These are phyloP conservation scores for Suhomyces yuchorum DNA, from an alignment of 1,139 yeast genomes.

Conservation along the genomic window DNA sequence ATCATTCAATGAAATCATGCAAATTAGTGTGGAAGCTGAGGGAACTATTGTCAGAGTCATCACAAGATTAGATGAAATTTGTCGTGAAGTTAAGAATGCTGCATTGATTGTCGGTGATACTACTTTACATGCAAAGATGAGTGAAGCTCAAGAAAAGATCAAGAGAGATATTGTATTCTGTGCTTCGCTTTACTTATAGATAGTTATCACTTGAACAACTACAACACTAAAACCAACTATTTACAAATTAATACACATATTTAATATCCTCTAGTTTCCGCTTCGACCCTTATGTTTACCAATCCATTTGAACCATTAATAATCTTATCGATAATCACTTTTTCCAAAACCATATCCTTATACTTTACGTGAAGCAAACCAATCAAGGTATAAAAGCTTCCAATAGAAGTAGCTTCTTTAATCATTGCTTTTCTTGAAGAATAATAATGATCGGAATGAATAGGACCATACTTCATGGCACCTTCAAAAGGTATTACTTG, in stretches of 20 bases:
- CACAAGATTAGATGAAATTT: slow-evolving; percentile 89
- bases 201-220: background rate
- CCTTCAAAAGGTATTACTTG: slow-evolving; percentile 37
- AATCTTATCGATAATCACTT: slow-evolving; percentile 32
- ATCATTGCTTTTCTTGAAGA: slow-evolving; percentile 19
- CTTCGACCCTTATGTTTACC: slow-evolving; percentile 15
- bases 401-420: slow-evolving; percentile 32
- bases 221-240: background rate
- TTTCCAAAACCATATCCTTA: slow-evolving; percentile 24
- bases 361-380: slow-evolving; percentile 39
- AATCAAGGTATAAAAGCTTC: slow-evolving; percentile 43
- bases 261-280: slow-evolving; percentile 7
- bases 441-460: slow-evolving; percentile 17
- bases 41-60: slow-evolving; percentile 98
- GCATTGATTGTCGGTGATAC: slow-evolving; percentile 95
- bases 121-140: slow-evolving; percentile 82
- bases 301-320: slow-evolving; percentile 30
- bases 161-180: slow-evolving; percentile 97
- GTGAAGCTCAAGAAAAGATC: slow-evolving; percentile 89
- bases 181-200: slow-evolving; percentile 84
- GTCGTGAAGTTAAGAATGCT: slow-evolving; percentile 93
- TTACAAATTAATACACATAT: slow-evolving; percentile 4
- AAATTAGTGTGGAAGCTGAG: slow-evolving; percentile 85
- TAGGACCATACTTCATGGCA: slow-evolving; percentile 23
- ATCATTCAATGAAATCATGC: slow-evolving; percentile 88